Base-by-base conservation (phyloP, 495 filamentous ascomycete species). In the Penicillium canescens region DNA sequence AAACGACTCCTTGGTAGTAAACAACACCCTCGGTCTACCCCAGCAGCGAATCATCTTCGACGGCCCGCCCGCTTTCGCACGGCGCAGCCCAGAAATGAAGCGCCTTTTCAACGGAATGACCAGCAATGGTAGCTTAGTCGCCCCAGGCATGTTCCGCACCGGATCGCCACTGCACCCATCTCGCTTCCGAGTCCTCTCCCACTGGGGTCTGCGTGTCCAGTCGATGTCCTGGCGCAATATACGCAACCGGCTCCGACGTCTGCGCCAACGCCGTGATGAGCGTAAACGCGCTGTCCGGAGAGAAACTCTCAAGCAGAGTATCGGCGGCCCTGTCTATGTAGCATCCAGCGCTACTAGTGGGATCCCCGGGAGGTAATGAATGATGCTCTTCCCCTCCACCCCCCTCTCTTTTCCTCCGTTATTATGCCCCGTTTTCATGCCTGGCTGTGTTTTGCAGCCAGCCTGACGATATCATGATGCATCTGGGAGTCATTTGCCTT, bases 221-320 rank as follows among this genome's bases (percentile, higher is more conserved):
- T 79, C 83, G 34, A 74, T 81, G 11, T 78, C 75, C 1, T 71
- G 79, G 53, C 75, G 71, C n/a, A 77, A 75, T 12, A 53, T 82
- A 47, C 74, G 78, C 18, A 77, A 77, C 35, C 78, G 77, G 31
- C 63, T 87, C 34, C 75, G 81, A 35, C 78, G 82, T 51, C 60
- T 82, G 46, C 85, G 83, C 56, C 83, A 87, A 64, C 69, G 75
- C 58, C 77, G 82, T 39, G 78, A 83, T 23, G 76, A 81, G 51
- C 65, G 65, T 23, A 77, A 69, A 55, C 71, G 70, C 42, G 88
- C 90, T 69, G 85, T 81, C 56, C 73, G 85, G 49, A 80, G 84
- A 42, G 78, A 86, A 48, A 78, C 73, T 56, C 74, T 95, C 47
- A 81, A 88, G 61, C 76, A 81, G 50, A 88, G 79, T 57, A 96